Percentiles rank a stretch among this genome's conserved stretches.
These are phyloP conservation scores for Fallopia convolvulus DNA, from an alignment of 148 eudicot genomes.

Conservation along the genomic window DNA sequence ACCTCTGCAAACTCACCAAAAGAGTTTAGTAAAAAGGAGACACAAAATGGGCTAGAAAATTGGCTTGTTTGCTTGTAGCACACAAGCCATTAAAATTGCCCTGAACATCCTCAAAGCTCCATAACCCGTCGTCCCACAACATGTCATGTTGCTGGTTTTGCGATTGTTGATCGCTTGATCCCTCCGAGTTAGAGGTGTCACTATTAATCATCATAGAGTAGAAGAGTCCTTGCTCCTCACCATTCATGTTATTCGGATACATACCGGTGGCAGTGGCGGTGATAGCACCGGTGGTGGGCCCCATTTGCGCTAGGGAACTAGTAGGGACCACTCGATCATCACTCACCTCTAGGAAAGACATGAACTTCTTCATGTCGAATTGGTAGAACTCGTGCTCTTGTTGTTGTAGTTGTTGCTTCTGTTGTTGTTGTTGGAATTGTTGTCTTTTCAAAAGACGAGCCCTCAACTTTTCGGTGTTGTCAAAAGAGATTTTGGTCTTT, in stretches of 20 bases:
- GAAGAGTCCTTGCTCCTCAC: constrained; percentile 29
- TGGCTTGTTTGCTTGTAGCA: constrained; percentile 28
- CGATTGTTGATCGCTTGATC: constrained; percentile 21
- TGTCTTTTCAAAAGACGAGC: constrained; percentile 36
- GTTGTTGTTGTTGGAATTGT: constrained; percentile 36
- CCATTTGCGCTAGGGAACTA: background rate
- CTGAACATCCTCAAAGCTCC: constrained; percentile 54
- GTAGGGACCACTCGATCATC: constrained; percentile 9
- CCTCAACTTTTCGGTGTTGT: constrained; percentile 27
- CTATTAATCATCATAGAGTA: constrained; percentile 20
- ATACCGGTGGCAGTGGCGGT: background rate
- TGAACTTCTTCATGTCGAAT: constrained; percentile 39
- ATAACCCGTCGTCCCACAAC: constrained; percentile 44
- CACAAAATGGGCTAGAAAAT: constrained; percentile 19
- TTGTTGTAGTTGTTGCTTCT: constrained; percentile 19
- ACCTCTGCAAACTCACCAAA: background rate
- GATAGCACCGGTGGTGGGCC: background rate
- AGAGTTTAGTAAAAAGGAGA: constrained; percentile 15
- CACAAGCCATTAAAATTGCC: constrained; percentile 20
- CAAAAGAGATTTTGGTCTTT: constrained; percentile 22
- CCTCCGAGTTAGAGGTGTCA: constrained; percentile 23
- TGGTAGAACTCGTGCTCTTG: constrained; percentile 20
- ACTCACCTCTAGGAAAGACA: constrained; percentile 35
- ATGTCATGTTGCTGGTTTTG: constrained; percentile 17
- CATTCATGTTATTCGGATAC: constrained; percentile 20